phyloP scores from a whole-genome alignment of 805 yeast genomes.

The Metschnikowia arizonensis region DNA sequence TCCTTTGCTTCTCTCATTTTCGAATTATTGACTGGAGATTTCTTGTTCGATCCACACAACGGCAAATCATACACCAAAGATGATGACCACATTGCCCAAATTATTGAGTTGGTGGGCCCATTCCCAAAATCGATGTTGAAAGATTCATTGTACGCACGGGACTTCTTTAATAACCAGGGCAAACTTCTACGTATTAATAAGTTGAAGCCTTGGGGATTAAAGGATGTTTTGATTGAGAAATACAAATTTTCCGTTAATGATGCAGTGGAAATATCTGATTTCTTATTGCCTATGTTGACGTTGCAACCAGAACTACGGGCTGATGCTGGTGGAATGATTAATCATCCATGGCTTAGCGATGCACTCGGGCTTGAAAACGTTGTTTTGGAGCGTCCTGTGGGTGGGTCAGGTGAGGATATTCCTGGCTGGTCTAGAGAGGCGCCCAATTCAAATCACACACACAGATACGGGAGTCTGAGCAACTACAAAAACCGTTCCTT shows the following conservation, averaged over 20 bases:
- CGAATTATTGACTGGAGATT: constrained; percentile 60
- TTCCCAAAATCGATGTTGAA: constrained; percentile 42
- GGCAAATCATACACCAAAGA: constrained; percentile 47
- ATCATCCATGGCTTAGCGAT: constrained; percentile 81
- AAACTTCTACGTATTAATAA: constrained; percentile 43
- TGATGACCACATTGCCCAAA: constrained; percentile 63
- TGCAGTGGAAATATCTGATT: constrained; percentile 69
- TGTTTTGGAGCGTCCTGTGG: constrained; percentile 65
- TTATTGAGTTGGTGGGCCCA: constrained; percentile 48
- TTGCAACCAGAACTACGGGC: constrained; percentile 78
- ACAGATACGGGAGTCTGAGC: constrained; percentile 7
- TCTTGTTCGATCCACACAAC: constrained; percentile 55
- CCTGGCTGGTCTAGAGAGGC: constrained; percentile 85
- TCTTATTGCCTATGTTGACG: constrained; percentile 76
- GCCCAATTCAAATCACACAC: constrained; percentile 9
- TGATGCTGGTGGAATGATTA: constrained; percentile 94
- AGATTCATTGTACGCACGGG: constrained; percentile 27
- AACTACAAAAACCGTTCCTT: background rate
- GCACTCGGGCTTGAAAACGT: constrained; percentile 73
- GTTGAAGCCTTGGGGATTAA: constrained; percentile 49
- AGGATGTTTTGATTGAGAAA: constrained; percentile 46
- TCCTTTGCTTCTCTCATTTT: constrained; percentile 55
- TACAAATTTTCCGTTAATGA: constrained; percentile 55
- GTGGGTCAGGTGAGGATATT: constrained; percentile 82
- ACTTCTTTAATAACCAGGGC: constrained; percentile 21